These are phyloP conservation scores for Colletotrichum lini DNA, from an alignment of 2,329 filamentous ascomycete genomes.

Conservation along the genomic window DNA sequence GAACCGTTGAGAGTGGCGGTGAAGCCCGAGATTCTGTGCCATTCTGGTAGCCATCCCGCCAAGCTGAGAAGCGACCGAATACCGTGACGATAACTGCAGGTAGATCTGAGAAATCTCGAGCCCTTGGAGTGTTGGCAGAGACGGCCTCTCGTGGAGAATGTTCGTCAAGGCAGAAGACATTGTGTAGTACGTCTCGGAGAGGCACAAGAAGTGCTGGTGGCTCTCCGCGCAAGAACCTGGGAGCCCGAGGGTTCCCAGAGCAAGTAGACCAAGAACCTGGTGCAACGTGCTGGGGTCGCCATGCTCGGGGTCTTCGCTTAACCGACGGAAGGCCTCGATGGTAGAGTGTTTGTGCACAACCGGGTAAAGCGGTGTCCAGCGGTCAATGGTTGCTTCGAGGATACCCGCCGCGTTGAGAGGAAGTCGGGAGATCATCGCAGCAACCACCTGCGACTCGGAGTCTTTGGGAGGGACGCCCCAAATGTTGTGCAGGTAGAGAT, in stretches of 20 bases:
- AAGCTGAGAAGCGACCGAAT: slow-evolving; percentile 44
- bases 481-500: slow-evolving; percentile 44
- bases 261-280: slow-evolving; percentile 44
- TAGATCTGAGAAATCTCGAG: slow-evolving; percentile 46
- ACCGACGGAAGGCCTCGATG: slow-evolving; percentile 30
- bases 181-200: slow-evolving; percentile 44
- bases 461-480: slow-evolving; percentile 38
- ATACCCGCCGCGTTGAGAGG: slow-evolving; percentile 40
- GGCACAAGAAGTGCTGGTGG: slow-evolving; percentile 45
- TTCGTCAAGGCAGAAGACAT: slow-evolving; percentile 42
- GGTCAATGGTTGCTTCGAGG: slow-evolving; percentile 42
- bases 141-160: slow-evolving; percentile 41
- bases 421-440: slow-evolving; percentile 36
- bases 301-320: slow-evolving; percentile 14
- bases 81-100: slow-evolving; percentile 45
- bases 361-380: slow-evolving; percentile 43
- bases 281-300: slow-evolving; percentile 34
- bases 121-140: slow-evolving; percentile 44
- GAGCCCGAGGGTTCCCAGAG: slow-evolving; percentile 44
- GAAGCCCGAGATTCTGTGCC: slow-evolving; percentile 46
- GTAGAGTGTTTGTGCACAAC: slow-evolving; percentile 44
- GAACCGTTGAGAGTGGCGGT: slow-evolving; percentile 47
- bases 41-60: slow-evolving; percentile 46
- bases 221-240: slow-evolving; percentile 23
- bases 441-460: slow-evolving; percentile 5